A percentile compares a stretch with the other conserved stretches of the same genome.
These are phyloP conservation scores for Zalaria sp. DNA, from an alignment of 2,329 filamentous ascomycete genomes.

Conservation along the genomic window DNA sequence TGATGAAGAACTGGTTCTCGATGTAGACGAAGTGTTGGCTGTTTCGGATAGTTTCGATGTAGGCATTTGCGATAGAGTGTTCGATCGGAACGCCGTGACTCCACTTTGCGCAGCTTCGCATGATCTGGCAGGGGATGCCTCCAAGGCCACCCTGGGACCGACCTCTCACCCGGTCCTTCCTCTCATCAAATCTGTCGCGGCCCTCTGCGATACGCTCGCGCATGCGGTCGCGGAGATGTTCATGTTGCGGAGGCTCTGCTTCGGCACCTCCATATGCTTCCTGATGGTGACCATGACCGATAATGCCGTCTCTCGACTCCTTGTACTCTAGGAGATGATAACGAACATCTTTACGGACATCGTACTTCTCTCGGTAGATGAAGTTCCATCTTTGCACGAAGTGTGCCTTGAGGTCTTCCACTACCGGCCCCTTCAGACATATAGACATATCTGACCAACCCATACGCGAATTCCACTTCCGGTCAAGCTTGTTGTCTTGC, in stretches of 20 bases:
- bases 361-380: constrained; percentile 74
- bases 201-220: constrained; percentile 13
- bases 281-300: constrained; percentile 16
- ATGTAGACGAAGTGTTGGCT: constrained; percentile 81
- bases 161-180: constrained; percentile 10
- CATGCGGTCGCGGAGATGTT: constrained; percentile 17
- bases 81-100: constrained; percentile 45
- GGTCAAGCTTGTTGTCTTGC: constrained; percentile 76
- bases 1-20: constrained; percentile 72
- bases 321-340: constrained; percentile 27
- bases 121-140: constrained; percentile 52
- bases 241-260: constrained; percentile 10
- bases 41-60: constrained; percentile 70
- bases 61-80: constrained; percentile 80
- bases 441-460: constrained; percentile 83
- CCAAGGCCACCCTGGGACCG: constrained; percentile 7
- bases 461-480: constrained; percentile 60
- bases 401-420: constrained; percentile 60
- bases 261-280: constrained; percentile 11
- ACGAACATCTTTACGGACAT: constrained; percentile 32
- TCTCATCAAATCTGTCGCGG: constrained; percentile 11
- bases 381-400: constrained; percentile 88
- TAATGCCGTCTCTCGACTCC: constrained; percentile 20
- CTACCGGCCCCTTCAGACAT: constrained; percentile 59
- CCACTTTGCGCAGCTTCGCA: constrained; percentile 48